Evolutionary conservation across 73 alveolate genomes (phyloP).

Genomic region (Blepharisma japonicum): DNA sequence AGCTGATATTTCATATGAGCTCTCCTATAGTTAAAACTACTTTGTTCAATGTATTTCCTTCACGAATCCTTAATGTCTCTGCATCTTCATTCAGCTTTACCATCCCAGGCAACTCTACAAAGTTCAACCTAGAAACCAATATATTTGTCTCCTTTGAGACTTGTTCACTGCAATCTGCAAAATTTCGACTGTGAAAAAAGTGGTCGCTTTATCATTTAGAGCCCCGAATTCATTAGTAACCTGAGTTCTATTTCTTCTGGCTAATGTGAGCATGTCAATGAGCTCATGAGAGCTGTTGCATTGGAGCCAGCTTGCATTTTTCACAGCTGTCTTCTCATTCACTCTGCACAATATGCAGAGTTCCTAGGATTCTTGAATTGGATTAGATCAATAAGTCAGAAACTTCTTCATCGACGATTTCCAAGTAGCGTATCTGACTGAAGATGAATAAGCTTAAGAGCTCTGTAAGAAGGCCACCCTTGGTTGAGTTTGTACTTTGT

Average conservation of each 20-base stretch:
- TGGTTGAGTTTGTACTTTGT: conserved; percentile 63
- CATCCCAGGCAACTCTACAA: conserved; percentile 94
- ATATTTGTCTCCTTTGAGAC: conserved; percentile 82
- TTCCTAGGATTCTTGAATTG: conserved; percentile 75
- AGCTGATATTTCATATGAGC: conserved; percentile 83
- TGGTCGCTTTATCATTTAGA: conserved; percentile 78
- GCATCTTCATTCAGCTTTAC: conserved; percentile 96
- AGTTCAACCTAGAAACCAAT: conserved; percentile 72
- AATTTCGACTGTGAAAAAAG: conserved; percentile 84
- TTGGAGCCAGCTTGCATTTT: conserved; percentile 91
- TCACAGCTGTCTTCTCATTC: conserved; percentile 96
- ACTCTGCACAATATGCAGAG: conserved; percentile 67
- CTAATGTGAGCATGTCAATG: conserved; percentile 88
- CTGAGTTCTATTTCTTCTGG: conserved; percentile 76
- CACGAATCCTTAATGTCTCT: conserved; percentile 82
- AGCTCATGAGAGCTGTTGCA: conserved; percentile 80
- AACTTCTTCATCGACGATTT: conserved; percentile 95
- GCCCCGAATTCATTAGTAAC: conserved; percentile 93
- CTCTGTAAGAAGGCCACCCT: conserved; percentile 71
- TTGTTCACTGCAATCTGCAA: conserved; percentile 73
- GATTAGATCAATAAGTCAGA: conserved; percentile 87
- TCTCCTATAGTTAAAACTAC: conserved; percentile 60
- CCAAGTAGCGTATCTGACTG: conserved; percentile 92
- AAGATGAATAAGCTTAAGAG: conserved; percentile 71
- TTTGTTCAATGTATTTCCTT: conserved; percentile 87